Conservation (phyloP, 768 basidiomycete genomes). For the Lactarius trivialis region DNA sequence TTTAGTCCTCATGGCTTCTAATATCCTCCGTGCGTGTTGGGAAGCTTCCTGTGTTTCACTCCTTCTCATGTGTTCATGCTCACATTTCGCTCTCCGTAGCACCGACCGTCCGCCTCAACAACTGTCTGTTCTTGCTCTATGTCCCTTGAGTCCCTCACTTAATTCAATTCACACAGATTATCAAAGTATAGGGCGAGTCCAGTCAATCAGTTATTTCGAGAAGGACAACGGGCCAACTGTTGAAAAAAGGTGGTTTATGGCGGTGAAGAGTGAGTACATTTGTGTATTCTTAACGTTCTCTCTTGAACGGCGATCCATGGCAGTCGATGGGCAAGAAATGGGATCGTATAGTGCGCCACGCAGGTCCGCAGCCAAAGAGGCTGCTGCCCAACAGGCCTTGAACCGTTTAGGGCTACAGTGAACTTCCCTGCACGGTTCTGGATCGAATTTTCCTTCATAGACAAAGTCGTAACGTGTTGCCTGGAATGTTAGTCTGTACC, state of each 20-base stretch:
- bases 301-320: not conserved
- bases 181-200: slow-evolving; percentile 1
- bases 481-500: no score
- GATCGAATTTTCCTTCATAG: not conserved
- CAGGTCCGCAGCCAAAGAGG: slow-evolving; percentile 36
- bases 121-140: slow-evolving; percentile 4
- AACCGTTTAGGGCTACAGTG: slow-evolving; percentile 17
- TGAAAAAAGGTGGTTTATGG: slow-evolving; percentile 15
- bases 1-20: not conserved
- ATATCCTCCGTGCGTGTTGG: slow-evolving; percentile 6
- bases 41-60: not conserved
- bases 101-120: slow-evolving; percentile 21
- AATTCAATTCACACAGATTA: slow-evolving; percentile 7
- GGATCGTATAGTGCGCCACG: slow-evolving; percentile 41
- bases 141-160: not conserved
- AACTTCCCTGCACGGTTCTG: not conserved
- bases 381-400: slow-evolving; percentile 30
- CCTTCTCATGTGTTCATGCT: not conserved
- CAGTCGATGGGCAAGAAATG: slow-evolving; percentile 28
- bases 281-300: not conserved
- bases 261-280: slow-evolving; percentile 24
- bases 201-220: slow-evolving; percentile 6
- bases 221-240: slow-evolving; percentile 10
- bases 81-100: not conserved
- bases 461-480: not conserved